These are phyloP conservation scores for Prunus padus DNA, from an alignment of 306 rosid species.

Conservation along the genomic window DNA sequence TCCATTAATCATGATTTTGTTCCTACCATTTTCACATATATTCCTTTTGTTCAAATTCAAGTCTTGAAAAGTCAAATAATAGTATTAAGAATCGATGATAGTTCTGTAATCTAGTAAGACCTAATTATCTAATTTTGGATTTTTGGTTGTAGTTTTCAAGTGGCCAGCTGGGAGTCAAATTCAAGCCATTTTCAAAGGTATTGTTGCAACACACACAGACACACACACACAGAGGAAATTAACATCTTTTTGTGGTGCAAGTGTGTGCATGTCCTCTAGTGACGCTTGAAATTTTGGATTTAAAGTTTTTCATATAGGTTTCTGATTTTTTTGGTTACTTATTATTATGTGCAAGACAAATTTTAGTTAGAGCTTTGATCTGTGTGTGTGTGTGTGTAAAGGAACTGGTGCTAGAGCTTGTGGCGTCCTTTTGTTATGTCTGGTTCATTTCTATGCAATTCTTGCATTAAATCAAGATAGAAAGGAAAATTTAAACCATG, in stretches of 20 bases:
- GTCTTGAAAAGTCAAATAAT: constrained; percentile 19
- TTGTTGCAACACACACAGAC: constrained; percentile 1
- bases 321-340: not conserved
- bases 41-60: constrained; percentile 9
- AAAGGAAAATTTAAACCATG: not conserved
- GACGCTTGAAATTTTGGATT: not conserved
- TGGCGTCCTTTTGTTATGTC: not conserved
- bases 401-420: not conserved
- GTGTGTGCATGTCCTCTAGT: not conserved
- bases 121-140: constrained; percentile 11
- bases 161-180: constrained; percentile 77
- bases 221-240: not conserved
- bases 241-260: not conserved
- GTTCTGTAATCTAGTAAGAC: constrained; percentile 17
- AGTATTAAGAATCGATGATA: constrained; percentile 15
- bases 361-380: not conserved
- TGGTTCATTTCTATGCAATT: not conserved
- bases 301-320: not conserved
- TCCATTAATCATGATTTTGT: constrained; percentile 14
- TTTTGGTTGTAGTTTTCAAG: constrained; percentile 68
- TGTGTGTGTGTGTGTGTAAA: not conserved
- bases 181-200: constrained; percentile 96
- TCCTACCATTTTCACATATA: constrained; percentile 11
- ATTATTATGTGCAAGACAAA: not conserved
- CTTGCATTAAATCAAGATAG: not conserved